Conservation (phyloP, 192 early-diverging fungal species). For the Backusella mclennaniae region DNA sequence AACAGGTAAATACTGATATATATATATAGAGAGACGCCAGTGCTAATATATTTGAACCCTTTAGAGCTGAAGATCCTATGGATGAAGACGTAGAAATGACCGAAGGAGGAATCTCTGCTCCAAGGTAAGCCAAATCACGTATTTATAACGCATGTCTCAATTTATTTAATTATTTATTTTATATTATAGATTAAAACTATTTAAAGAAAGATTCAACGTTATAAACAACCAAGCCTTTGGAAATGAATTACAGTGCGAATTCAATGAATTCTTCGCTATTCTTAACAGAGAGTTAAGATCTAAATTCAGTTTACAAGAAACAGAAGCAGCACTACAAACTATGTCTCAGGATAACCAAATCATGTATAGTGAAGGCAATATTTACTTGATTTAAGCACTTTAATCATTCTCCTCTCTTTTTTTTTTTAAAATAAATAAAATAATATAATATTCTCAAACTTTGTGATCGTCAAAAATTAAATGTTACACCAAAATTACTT, state of each 20-base stretch:
- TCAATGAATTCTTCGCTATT: constrained; percentile 52
- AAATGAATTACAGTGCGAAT: constrained; percentile 49
- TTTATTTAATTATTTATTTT: not conserved
- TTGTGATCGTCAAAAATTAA: not conserved
- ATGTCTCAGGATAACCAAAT: constrained; percentile 69
- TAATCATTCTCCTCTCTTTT: not conserved
- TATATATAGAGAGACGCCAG: not conserved
- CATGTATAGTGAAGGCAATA: constrained; percentile 66
- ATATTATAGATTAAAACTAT: constrained; percentile 35
- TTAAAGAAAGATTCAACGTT: constrained; percentile 47
- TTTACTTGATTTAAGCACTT: constrained; percentile 63
- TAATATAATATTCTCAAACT: not conserved
- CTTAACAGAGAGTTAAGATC: constrained; percentile 51
- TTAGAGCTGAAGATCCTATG: constrained; percentile 6
- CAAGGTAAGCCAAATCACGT: constrained; percentile 12
- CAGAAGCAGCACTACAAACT: constrained; percentile 52
- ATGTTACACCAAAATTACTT: not conserved
- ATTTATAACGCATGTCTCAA: not conserved
- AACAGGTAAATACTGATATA: not conserved
- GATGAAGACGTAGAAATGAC: constrained; percentile 32
- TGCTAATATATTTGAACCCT: not conserved
- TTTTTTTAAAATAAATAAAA: not conserved
- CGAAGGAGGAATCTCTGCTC: not conserved
- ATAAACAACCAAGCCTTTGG: constrained; percentile 48
- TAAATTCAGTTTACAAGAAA: constrained; percentile 56